Base-by-base conservation (phyloP, 768 basidiomycete species). In the Tephrocybe sp. region DNA sequence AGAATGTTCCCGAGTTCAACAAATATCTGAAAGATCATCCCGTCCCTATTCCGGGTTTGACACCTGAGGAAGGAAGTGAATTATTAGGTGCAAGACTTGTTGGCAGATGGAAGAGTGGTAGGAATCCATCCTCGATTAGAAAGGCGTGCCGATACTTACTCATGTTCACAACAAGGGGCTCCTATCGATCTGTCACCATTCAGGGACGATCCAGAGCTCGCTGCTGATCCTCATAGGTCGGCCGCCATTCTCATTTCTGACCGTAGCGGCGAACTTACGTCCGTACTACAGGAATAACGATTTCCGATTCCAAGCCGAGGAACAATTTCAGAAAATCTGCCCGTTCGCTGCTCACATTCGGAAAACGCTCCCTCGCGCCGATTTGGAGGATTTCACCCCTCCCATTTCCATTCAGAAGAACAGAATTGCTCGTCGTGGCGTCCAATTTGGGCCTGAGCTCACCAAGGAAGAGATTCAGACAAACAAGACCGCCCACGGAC, bases 51-150 rank as follows among this genome's bases (percentile, higher is more conserved):
- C 64, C 65, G 15, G 70, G 69, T 1, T 57, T 79, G 39, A 66
- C 67, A 1, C 50, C 51, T 7, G 56, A 69, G 43, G 62, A 78
- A 49, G 76, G 78, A 15, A 71, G 71, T 34, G 77, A 74, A 16
- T 67, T 80, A n/a, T 66, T 76, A 15, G 79, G 78, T 32, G 79
- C 79, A 15, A 69, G 79, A 44, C 64, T 81, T 52, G 67, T 80
- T 19, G 80, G 80, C 11, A 67, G 80, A 16, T 81, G 78, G 79
- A 79, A 77, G 71, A 78, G 76, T 40, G 76, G 77, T 75, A 58
- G 34, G 70, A 58, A 19, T 39, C 30, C 15, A 39, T 35, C 5
- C 28, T 5, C n/a, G 6, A 7, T 35, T n/a, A 15, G n/a, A 5
- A 16, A 9, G 9, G 34, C 7, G 34, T 9, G 16, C 34, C 5